These are phyloP conservation scores for Plasmodium vinckei DNA, from an alignment of 169 alveolate species.

Conservation along the genomic window DNA sequence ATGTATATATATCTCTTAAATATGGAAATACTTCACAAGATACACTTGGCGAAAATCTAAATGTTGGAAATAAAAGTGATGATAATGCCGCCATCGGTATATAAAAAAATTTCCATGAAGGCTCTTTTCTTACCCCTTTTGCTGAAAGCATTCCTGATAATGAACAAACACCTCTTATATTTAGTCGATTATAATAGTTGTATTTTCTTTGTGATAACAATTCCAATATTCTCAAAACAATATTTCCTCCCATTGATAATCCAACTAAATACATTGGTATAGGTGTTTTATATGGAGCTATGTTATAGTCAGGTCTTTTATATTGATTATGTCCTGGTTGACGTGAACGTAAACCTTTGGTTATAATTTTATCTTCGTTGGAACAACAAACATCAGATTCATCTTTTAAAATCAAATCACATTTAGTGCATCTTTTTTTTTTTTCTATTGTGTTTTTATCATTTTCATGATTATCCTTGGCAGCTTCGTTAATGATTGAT, in stretches of 20 bases:
- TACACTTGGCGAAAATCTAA: background rate
- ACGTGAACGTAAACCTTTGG: background rate
- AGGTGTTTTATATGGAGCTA: background rate
- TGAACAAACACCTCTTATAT: conserved; percentile 77
- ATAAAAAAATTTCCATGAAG: conserved; percentile 19
- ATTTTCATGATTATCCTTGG: background rate
- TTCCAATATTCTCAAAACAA: conserved; percentile 69
- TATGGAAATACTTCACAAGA: conserved; percentile 15
- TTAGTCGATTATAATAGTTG: conserved; percentile 5
- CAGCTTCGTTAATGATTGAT: background rate
- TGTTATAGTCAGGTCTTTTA: background rate
- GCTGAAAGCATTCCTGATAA: conserved; percentile 77
- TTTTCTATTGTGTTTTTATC: background rate
- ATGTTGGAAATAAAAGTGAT: background rate
- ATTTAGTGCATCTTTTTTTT: background rate
- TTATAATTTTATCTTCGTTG: background rate
- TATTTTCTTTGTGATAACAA: background rate
- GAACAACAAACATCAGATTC: background rate
- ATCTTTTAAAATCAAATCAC: background rate
- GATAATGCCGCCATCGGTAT: background rate
- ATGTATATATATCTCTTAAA: conserved; percentile 4
- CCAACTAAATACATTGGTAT: conserved; percentile 71
- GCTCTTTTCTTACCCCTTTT: background rate
- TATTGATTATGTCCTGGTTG: background rate
- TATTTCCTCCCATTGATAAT: conserved; percentile 83